phyloP scores from a whole-genome alignment of 306 rosid genomes.

The Lithocarpus polystachyus region DNA sequence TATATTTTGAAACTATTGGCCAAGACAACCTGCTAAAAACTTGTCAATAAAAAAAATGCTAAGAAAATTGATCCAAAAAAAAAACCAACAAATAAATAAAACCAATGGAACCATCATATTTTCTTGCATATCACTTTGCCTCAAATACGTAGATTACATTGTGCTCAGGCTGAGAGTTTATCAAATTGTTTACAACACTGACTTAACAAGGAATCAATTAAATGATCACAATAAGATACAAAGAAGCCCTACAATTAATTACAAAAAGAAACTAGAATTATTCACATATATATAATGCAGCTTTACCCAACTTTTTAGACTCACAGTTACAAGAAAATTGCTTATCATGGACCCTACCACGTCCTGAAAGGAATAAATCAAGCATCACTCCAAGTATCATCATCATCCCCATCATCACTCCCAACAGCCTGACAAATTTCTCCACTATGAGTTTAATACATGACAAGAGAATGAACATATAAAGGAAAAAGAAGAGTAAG shows the following conservation, averaged over 20 bases:
- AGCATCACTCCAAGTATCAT: constrained; percentile 81
- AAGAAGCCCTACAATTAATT: constrained; percentile 47
- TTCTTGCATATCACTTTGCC: constrained; percentile 16
- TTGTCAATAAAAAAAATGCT: not conserved
- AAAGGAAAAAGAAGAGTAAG: not conserved
- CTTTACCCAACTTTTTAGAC: constrained; percentile 31
- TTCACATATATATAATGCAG: constrained; percentile 50
- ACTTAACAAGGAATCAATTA: constrained; percentile 28
- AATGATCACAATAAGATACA: constrained; percentile 22
- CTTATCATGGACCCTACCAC: not conserved
- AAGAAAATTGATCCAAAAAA: not conserved
- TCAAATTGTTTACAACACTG: constrained; percentile 15
- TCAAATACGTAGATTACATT: not conserved
- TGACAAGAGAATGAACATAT: not conserved
- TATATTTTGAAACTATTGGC: too few relatives aligned
- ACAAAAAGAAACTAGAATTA: constrained; percentile 42
- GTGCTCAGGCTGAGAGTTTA: constrained; percentile 22
- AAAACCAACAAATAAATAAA: not conserved
- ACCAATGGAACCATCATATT: not conserved
- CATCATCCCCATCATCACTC: constrained; percentile 84
- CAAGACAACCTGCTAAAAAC: too few relatives aligned
- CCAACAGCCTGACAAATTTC: constrained; percentile 74
- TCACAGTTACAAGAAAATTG: not conserved
- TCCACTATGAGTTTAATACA: not conserved
- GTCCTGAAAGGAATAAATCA: constrained; percentile 25